These are phyloP conservation scores for Aspergillus conjunctus DNA, from an alignment of 495 filamentous ascomycete species.

Conservation along the genomic window DNA sequence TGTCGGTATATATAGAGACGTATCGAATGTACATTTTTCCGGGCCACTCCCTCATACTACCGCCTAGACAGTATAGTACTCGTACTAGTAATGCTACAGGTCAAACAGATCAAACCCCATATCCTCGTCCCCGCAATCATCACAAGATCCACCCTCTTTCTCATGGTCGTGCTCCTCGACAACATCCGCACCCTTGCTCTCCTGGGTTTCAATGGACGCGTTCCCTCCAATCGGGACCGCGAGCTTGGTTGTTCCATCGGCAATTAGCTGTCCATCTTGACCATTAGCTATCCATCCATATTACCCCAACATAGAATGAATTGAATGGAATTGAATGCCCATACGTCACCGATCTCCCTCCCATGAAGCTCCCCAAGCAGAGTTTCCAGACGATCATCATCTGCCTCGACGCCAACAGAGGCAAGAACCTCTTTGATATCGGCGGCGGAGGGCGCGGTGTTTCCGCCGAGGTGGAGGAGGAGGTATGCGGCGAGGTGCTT, in stretches of 20 bases:
- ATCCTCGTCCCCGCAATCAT: constrained; percentile 70
- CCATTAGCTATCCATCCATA: constrained; percentile 24
- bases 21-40: background rate
- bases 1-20: background rate
- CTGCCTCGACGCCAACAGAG: constrained; percentile 94
- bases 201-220: constrained; percentile 78
- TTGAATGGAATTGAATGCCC: constrained; percentile 28
- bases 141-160: background rate
- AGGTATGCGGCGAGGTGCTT: constrained; percentile 99
- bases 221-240: constrained; percentile 29
- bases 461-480: constrained; percentile 90
- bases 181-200: constrained; percentile 85
- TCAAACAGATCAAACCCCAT: constrained; percentile 99
- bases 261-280: constrained; percentile 75
- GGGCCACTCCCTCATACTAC: background rate
- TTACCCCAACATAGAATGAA: background rate
- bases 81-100: constrained; percentile 46
- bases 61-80: background rate
- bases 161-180: background rate
- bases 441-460: constrained; percentile 78
- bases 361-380: constrained; percentile 89
- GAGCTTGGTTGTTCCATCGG: constrained; percentile 87
- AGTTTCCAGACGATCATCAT: constrained; percentile 77
- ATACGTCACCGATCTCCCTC: constrained; percentile 93
- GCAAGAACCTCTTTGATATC: constrained; percentile 90